phyloP scores from a whole-genome alignment of 2,329 filamentous ascomycete species.

The Cladosporium sp. region DNA sequence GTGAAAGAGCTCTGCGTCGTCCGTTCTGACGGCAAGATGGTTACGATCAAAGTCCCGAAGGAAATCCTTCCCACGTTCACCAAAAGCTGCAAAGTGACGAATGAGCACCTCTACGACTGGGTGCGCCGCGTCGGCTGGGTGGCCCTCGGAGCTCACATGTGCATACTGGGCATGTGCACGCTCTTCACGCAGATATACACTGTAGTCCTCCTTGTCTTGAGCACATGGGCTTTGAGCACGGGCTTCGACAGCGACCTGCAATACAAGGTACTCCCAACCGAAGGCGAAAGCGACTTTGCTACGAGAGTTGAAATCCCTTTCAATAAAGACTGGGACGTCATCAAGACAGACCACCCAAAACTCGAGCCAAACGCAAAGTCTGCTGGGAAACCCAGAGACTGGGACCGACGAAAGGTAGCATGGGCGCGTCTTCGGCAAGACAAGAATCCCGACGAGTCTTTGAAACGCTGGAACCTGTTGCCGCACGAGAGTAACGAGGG shows the following conservation, averaged over 20 bases:
- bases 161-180: constrained; percentile 6
- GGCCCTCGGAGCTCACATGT: constrained; percentile 3
- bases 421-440: constrained; percentile 6
- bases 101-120: background rate
- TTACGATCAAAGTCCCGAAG: background rate
- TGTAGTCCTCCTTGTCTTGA: background rate
- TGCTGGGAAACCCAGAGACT: background rate
- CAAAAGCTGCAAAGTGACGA: background rate
- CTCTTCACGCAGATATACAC: constrained; percentile 9
- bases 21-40: constrained; percentile 4
- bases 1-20: background rate
- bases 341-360: background rate
- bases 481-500: background rate
- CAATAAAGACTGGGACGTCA: background rate
- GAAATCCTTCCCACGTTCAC: background rate
- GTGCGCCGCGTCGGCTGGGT: constrained; percentile 1
- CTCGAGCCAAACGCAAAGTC: background rate
- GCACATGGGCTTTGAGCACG: constrained; percentile 2
- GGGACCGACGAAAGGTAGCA: background rate
- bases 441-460: background rate
- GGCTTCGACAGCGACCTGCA: background rate
- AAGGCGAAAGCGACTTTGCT: background rate
- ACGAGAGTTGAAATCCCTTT: background rate
- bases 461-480: constrained; percentile 2
- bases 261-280: background rate